phyloP scores from a whole-genome alignment of 2,329 filamentous ascomycete species.

The Fusarium sp. region DNA sequence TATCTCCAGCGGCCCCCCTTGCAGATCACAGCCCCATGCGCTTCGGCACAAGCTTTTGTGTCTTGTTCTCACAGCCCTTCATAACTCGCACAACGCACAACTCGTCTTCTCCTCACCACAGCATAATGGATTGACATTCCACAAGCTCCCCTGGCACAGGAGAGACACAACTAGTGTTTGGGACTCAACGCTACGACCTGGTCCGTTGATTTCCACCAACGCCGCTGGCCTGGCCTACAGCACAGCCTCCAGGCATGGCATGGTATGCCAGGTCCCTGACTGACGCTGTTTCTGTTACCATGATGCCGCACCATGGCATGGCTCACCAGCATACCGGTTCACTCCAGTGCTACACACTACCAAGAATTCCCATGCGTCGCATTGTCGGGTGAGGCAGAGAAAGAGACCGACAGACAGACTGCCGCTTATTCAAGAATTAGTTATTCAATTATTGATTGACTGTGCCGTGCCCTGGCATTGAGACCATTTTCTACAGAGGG shows the following conservation, averaged over 20 bases:
- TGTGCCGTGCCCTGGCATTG: constrained; percentile 30
- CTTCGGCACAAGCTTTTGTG: constrained; percentile 1
- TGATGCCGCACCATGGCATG: constrained; percentile 20
- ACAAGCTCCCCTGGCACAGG: constrained; percentile 41
- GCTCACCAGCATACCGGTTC: constrained; percentile 22
- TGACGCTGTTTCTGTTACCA: constrained; percentile 3
- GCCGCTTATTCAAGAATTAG: not conserved
- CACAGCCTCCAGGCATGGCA: not conserved
- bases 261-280: constrained; percentile 21
- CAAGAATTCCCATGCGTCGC: not conserved
- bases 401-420: not conserved
- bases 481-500: constrained; percentile 34
- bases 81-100: constrained; percentile 38
- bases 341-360: not conserved
- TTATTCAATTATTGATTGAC: not conserved
- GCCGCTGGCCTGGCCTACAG: constrained; percentile 18
- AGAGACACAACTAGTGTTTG: constrained; percentile 43
- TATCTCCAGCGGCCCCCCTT: constrained; percentile 10
- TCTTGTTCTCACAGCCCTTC: constrained; percentile 5
- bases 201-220: constrained; percentile 32
- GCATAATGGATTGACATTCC: constrained; percentile 25
- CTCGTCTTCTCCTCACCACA: constrained; percentile 1
- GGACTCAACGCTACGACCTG: constrained; percentile 40
- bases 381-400: not conserved
- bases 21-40: constrained; percentile 2